Evolutionary conservation across 768 basidiomycete genomes (phyloP).

Genomic region (Porpolomopsis calyptriformis): DNA sequence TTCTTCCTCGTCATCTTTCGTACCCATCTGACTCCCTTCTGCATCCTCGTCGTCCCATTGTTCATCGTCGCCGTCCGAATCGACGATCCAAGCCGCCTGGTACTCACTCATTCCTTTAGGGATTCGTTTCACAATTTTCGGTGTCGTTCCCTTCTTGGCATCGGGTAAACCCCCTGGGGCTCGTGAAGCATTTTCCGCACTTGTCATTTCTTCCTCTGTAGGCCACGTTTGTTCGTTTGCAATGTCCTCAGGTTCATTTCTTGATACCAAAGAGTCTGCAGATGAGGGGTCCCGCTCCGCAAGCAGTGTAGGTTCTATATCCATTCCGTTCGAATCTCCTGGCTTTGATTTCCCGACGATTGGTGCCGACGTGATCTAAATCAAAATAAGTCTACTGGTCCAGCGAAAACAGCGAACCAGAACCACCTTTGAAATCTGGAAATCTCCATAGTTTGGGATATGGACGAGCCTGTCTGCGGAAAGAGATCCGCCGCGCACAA

Average conservation of each 20-base stretch:
- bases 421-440: constrained; percentile 66
- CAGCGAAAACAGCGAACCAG: background rate
- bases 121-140: constrained; percentile 66
- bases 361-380: constrained; percentile 63
- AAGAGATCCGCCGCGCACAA: constrained; percentile 68
- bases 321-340: constrained; percentile 40
- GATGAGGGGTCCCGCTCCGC: constrained; percentile 53
- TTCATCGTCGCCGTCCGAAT: constrained; percentile 57
- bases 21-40: constrained; percentile 32
- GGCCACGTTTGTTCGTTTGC: constrained; percentile 98
- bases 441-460: constrained; percentile 82
- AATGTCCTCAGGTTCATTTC: constrained; percentile 81
- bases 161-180: constrained; percentile 40
- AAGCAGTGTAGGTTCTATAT: constrained; percentile 53
- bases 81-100: constrained; percentile 93
- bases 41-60: constrained; percentile 35
- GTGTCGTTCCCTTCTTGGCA: constrained; percentile 62
- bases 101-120: constrained; percentile 97
- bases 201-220: constrained; percentile 88
- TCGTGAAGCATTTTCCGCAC: constrained; percentile 19
- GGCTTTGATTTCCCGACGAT: constrained; percentile 28
- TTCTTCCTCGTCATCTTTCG: constrained; percentile 24
- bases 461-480: constrained; percentile 82
- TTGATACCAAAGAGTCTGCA: constrained; percentile 80
- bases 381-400: constrained; percentile 1